Conservation (phyloP, 371 early-diverging fungal species). For the Choanephora cucurbitarum region DNA sequence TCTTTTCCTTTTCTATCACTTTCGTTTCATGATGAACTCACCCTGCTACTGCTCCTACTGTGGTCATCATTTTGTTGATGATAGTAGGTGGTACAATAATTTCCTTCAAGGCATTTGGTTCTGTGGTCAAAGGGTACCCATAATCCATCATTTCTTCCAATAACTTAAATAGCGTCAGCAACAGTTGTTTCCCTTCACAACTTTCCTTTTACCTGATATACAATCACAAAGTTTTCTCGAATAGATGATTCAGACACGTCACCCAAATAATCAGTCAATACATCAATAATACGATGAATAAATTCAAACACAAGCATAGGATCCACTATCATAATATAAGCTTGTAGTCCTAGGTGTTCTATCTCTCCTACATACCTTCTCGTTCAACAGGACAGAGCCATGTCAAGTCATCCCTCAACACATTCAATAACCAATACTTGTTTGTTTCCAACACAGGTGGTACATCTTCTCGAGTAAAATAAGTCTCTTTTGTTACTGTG, state of each 20-base stretch:
- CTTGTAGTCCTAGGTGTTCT: not conserved
- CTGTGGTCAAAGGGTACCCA: slow-evolving; percentile 87
- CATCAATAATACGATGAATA: slow-evolving; percentile 80
- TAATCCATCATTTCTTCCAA: slow-evolving; percentile 94
- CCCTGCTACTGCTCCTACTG: slow-evolving; percentile 75
- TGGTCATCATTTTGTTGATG: slow-evolving; percentile 80
- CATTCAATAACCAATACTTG: slow-evolving; percentile 69
- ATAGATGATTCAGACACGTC: slow-evolving; percentile 78
- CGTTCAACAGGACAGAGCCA: slow-evolving; percentile 73
- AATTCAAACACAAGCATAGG: slow-evolving; percentile 87
- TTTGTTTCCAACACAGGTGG: slow-evolving; percentile 68
- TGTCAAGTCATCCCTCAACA: slow-evolving; percentile 68
- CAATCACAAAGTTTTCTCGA: slow-evolving; percentile 92
- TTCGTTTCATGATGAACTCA: slow-evolving; percentile 31
- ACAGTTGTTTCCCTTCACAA: not conserved
- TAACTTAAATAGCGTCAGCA: slow-evolving; percentile 46
- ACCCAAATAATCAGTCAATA: slow-evolving; percentile 81
- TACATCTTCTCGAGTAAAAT: slow-evolving; percentile 61
- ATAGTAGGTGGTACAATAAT: slow-evolving; percentile 89
- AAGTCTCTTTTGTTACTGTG: slow-evolving; percentile 39
- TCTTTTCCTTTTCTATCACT: too few relatives aligned
- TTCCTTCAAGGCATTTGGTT: slow-evolving; percentile 81
- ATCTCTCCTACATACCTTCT: slow-evolving; percentile 61
- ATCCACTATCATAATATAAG: slow-evolving; percentile 62
- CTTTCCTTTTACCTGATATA: slow-evolving; percentile 68